phyloP scores from a whole-genome alignment of 2,329 filamentous ascomycete species.

The Monosporascus cannonballus region DNA sequence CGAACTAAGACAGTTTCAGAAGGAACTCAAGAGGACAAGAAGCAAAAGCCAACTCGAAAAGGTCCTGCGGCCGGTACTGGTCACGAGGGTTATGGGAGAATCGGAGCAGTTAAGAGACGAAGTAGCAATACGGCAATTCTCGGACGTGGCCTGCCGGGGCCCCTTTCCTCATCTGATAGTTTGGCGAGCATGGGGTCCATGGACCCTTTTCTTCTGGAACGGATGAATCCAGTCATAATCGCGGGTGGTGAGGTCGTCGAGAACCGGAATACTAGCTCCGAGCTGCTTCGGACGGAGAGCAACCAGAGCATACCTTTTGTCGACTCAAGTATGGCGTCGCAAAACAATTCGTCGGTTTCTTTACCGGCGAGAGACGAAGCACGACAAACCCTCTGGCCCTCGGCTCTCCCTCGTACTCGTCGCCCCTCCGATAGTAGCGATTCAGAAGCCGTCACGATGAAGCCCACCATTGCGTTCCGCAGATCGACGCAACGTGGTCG shows the following conservation, averaged over 20 bases:
- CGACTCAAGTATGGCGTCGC: constrained; percentile 39
- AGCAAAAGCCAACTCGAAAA: constrained; percentile 57
- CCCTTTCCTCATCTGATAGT: constrained; percentile 46
- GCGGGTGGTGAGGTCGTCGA: constrained; percentile 57
- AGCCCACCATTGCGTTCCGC: constrained; percentile 47
- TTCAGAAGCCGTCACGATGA: constrained; percentile 41
- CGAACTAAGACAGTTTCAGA: constrained; percentile 60
- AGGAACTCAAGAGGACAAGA: constrained; percentile 42
- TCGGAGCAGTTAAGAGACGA: constrained; percentile 55
- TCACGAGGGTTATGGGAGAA: constrained; percentile 75
- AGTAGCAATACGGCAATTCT: constrained; percentile 53
- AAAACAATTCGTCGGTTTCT: constrained; percentile 34
- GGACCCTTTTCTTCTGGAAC: constrained; percentile 54
- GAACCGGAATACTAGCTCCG: constrained; percentile 49
- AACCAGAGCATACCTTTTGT: constrained; percentile 37
- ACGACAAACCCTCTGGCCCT: constrained; percentile 47
- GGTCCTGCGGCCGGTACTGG: constrained; percentile 90
- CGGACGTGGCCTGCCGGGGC: constrained; percentile 36
- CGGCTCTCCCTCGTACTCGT: constrained; percentile 39
- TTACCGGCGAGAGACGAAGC: constrained; percentile 33
- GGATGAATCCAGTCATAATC: constrained; percentile 62
- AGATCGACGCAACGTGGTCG: constrained; percentile 48
- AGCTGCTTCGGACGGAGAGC: constrained; percentile 43
- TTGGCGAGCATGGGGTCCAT: constrained; percentile 35
- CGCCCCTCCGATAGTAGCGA: constrained; percentile 53